Evolutionary conservation across 1,284 basidiomycete genomes (phyloP), one percentile per base, ranked within the genome.

Genomic region (Trichosporon inkin): DNA sequence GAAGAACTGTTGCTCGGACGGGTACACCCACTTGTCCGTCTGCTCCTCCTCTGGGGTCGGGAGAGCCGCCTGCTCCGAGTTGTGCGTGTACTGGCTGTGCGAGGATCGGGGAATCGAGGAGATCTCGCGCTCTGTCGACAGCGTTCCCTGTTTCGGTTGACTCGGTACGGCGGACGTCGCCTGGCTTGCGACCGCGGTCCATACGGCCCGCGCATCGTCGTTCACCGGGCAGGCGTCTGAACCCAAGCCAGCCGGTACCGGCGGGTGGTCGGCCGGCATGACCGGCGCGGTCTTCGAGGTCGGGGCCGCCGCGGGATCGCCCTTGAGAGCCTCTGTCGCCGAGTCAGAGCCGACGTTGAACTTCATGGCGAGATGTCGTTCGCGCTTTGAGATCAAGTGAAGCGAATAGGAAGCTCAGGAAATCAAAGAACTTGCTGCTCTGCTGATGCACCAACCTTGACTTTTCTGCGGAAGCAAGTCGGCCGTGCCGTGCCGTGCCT

Each of bases 1-100:
- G 79, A 90, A 99, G 82, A 99, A 99, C 79, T 98, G 95, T 16
- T 88, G 85, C 70, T 97, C 90, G 11, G 95, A 98, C n/a, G 95
- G 95, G 78, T 99, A 99, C 34, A 97, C 90, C 95, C 95, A 99
- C 62, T 92, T 88, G 13, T 73, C 73, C 47, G 82, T 62, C 17
- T 57, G 58, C 55, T 66, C 67, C n/a, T 67, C 55, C 56, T 85
- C 84, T 41, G 81, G 78, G 13, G 80, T 70, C 68, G 58, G 55
- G n/a, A 40, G 35, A 5, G 56, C 54, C 3, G 64, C 34, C n/a
- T 54, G 55, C 47, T 61, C 60, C 11, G 47, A 51, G 56, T 68
- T 67, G 58, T 57, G 56, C 14, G 53, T 49, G 58, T 68, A 67
- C 58, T 28, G 16, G 53, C 54, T 39, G 58, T 58, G 11, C 10